These are phyloP conservation scores for Zhuliangozyma blackwelliae DNA, from an alignment of 1,139 yeast species.

Conservation along the genomic window DNA sequence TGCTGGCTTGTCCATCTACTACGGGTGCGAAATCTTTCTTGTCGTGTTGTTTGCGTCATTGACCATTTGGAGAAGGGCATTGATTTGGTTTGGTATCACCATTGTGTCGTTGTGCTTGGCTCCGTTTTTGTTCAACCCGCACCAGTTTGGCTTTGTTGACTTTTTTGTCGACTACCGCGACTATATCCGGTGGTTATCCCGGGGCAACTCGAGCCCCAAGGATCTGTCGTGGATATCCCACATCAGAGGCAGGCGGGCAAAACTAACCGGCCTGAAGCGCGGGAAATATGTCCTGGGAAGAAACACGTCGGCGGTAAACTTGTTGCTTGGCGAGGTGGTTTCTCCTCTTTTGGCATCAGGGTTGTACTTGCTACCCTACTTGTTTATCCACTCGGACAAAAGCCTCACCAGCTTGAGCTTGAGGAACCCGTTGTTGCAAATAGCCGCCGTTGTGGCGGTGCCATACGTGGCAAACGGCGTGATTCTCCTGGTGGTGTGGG, in stretches of 20 bases:
- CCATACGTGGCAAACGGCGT: constrained; percentile 52
- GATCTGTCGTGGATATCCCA: constrained; percentile 59
- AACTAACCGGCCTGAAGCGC: constrained; percentile 63
- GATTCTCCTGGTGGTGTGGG: constrained; percentile 38
- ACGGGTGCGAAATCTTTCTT: constrained; percentile 57
- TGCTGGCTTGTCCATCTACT: constrained; percentile 59
- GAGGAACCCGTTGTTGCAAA: constrained; percentile 52
- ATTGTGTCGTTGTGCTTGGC: constrained; percentile 68
- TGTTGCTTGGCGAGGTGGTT: constrained; percentile 49
- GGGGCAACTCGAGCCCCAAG: constrained; percentile 55
- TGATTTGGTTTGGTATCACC: constrained; percentile 83
- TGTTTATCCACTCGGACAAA: constrained; percentile 60
- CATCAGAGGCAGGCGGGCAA: constrained; percentile 50
- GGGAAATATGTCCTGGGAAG: constrained; percentile 18
- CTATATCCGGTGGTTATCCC: constrained; percentile 61
- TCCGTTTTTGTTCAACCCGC: constrained; percentile 83
- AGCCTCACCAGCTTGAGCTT: constrained; percentile 46
- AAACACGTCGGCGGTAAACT: constrained; percentile 30
- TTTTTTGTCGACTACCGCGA: constrained; percentile 71
- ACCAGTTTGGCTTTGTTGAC: constrained; percentile 67
- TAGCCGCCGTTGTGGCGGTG: constrained; percentile 44
- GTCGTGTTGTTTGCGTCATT: constrained; percentile 60
- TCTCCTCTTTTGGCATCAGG: constrained; percentile 42
- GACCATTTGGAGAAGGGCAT: constrained; percentile 71
- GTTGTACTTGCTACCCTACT: constrained; percentile 53